phyloP scores from a whole-genome alignment of 1,139 yeast genomes.

The Tardiomyces digboiensis region DNA sequence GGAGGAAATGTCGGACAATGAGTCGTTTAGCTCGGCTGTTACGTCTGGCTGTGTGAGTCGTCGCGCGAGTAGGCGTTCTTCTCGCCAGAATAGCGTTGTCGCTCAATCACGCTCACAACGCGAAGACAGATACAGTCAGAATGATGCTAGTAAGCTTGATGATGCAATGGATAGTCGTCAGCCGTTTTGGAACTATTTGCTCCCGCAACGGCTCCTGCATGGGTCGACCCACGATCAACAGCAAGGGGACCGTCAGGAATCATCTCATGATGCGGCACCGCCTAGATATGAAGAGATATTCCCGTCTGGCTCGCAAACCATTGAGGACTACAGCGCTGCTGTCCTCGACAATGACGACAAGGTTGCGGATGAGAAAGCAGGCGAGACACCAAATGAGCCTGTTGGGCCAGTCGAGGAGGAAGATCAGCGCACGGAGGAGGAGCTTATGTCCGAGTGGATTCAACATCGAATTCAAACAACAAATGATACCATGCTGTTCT shows the following conservation, averaged over 20 bases:
- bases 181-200: constrained; percentile 14
- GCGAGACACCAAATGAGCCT: neutral
- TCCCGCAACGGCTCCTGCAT: constrained; percentile 5
- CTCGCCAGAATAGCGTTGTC: neutral
- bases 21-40: constrained; percentile 4
- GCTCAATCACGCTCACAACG: constrained; percentile 2
- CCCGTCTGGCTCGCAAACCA: constrained; percentile 32
- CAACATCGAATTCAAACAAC: constrained; percentile 45
- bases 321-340: constrained; percentile 21
- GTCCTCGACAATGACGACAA: constrained; percentile 12
- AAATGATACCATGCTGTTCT: constrained; percentile 77
- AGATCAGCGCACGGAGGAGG: constrained; percentile 4
- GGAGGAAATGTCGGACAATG: constrained; percentile 10
- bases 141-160: neutral
- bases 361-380: neutral
- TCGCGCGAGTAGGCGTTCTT: neutral
- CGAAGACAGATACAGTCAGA: neutral
- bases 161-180: constrained; percentile 7
- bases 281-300: constrained; percentile 81
- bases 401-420: neutral
- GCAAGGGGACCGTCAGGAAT: neutral
- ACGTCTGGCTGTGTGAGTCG: neutral
- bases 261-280: neutral
- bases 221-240: neutral
- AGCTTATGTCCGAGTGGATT: constrained; percentile 19